Evolutionary conservation across 2,329 filamentous ascomycete species (phyloP).

Genomic region (Calonectria montana): DNA sequence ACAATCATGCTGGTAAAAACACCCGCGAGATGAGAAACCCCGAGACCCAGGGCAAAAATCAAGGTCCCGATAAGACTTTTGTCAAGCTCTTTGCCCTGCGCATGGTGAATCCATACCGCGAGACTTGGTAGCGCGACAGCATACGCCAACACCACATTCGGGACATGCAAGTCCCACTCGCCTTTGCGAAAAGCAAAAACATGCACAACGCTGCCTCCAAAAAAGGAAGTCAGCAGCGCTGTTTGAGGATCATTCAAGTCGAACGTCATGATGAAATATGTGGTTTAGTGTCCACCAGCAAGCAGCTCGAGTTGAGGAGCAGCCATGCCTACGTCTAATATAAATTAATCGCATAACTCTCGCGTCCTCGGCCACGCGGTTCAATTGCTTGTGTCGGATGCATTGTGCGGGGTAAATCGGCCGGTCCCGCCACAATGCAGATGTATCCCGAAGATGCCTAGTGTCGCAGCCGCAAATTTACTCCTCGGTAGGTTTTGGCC

Average conservation of each 20-base stretch:
- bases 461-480: neutral
- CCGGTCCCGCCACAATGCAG: neutral
- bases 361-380: neutral
- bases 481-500: constrained; percentile 6
- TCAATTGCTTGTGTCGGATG: neutral
- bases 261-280: neutral
- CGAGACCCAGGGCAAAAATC: neutral
- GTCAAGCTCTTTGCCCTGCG: neutral
- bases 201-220: neutral
- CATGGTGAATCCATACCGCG: neutral
- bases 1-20: constrained; percentile 17
- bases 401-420: neutral
- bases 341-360: neutral
- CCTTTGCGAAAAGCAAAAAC: neutral
- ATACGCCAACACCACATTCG: neutral
- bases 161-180: neutral
- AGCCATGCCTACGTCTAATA: neutral
- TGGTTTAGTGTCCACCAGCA: neutral
- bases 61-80: neutral
- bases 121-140: neutral
- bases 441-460: neutral
- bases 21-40: neutral
- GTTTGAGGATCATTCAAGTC: neutral
- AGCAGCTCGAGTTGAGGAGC: neutral
- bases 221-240: neutral